Base-by-base conservation (phyloP, 495 filamentous ascomycete species). In the Penicillium coprophilum region DNA sequence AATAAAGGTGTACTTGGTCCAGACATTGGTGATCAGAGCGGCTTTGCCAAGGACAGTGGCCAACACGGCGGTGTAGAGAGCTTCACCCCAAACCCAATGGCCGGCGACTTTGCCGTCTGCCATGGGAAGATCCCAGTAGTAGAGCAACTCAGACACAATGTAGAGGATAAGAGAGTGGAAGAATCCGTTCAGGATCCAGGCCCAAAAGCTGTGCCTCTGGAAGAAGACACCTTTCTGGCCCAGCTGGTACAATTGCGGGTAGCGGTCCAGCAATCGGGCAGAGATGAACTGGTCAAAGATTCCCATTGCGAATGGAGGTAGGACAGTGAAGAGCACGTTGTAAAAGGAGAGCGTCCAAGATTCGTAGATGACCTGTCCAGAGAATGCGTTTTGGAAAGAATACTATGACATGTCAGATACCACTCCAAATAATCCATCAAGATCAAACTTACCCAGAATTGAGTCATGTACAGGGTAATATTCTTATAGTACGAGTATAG, bases 401-500 rank as follows among this genome's bases (percentile, higher is more conserved):
- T 95, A 98, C 89, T 90, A 50, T 17, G 41, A 17, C 28, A 45
- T 30, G 61, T 85, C 69, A 85, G 72, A 34, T 15, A 41, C 15
- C 48, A 30, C 24, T n/a, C 50, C 27, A 51, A 41, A 48, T 1
- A 21, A 17, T 34, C 19, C 30, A 15, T 28, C 28, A 17, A 43
- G 11, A 43, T 40, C 21, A 15, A 28, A 73, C 86, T 75, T 76
- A 89, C 86, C 93, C 95, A 99, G 71, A 99, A 99, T 70, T 99
- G 95, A 63, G 95, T 99, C 86, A 97, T 94, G 74, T 96, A 97
- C 41, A 99, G 78, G 3, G 92, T 87, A 61, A 97, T 96, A 74
- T 99, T 99, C 79, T 99, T 99, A 79, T 99, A 99, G 69, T 96
- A 99, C 1, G 94, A 97, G 72, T 97, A 99, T 41, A 99, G 72